Evolutionary conservation across 2,329 filamentous ascomycete species (phyloP), one percentile per base, ranked within the genome.

Genomic region (Stagonosporopsis tanaceti): DNA sequence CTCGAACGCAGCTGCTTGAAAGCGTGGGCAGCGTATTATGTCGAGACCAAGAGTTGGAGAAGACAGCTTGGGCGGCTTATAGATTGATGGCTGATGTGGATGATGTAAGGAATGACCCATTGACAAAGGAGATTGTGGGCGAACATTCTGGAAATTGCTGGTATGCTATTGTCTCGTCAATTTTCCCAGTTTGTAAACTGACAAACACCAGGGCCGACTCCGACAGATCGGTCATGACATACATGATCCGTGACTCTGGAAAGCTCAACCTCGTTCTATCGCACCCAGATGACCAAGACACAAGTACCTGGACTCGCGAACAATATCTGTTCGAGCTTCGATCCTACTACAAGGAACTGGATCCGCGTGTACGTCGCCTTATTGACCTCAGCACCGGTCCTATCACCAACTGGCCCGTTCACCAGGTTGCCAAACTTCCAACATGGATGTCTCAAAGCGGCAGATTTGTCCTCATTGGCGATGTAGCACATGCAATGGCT

Each of bases 401-500:
- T 4, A 58, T 62, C 22, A 58, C 41, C 14, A 64, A 64, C 24
- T 64, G 60, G 57, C 60, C 62, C 1, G 52, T 64, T 15, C 53
- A 54, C 28, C 57, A 61, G 37, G 54, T 62, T 6, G 47, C 41
- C 20, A 53, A 53, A 6, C 38, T 66, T 12, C 62, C 64, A 14
- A 47, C 38, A 4, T 66, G 60, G 64, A 59, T 39, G 3, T 61
- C 54, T 5, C 20, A 46, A 2, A 58, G 47, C 7, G 64, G 60
- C 7, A 50, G 24, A 32, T 63, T 64, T 25, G 54, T 60, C 11
- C 54, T 65, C 14, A 55, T 59, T 11, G 62, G 64, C 11, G 64
- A 66, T 22, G 61, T 59, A 30, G 58, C 58, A 9, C 61, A 59
- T 25, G 55, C 61, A 24, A 66, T 66, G 63, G 57, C 61, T 6